Conservation (phyloP, 2,329 filamentous ascomycete species). For the Beauveria sp. region DNA sequence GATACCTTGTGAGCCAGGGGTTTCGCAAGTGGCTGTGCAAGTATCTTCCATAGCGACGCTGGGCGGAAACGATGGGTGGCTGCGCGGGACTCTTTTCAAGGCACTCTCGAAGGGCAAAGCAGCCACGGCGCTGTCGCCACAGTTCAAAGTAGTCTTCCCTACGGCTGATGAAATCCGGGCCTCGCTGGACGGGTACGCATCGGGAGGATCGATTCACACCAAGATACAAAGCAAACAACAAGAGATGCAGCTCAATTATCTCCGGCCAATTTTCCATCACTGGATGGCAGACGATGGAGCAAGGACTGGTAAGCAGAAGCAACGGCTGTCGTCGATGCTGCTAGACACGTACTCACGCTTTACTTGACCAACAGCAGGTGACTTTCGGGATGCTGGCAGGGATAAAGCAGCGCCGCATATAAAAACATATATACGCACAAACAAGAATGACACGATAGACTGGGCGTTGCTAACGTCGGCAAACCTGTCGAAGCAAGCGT, state of each 20-base stretch:
- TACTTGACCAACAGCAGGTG: not conserved
- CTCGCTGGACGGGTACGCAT: constrained; percentile 70
- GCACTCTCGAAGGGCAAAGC: constrained; percentile 26
- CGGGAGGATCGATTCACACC: constrained; percentile 74
- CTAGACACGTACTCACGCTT: not conserved
- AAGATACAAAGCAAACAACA: constrained; percentile 66
- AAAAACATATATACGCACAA: constrained; percentile 76
- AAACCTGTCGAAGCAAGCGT: constrained; percentile 85
- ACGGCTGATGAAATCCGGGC: constrained; percentile 69
- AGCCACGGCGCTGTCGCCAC: constrained; percentile 30
- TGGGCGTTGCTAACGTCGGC: constrained; percentile 88
- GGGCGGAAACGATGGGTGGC: constrained; percentile 63
- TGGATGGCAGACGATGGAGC: constrained; percentile 58
- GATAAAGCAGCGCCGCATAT: constrained; percentile 74
- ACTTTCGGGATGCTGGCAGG: constrained; percentile 46
- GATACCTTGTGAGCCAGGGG: constrained; percentile 38
- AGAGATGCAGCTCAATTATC: constrained; percentile 63
- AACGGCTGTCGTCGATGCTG: not conserved
- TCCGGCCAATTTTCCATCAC: constrained; percentile 63
- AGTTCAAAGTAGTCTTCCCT: constrained; percentile 71
- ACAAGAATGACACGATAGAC: constrained; percentile 49
- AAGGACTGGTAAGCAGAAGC: not conserved
- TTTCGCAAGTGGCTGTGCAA: constrained; percentile 51
- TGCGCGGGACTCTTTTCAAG: constrained; percentile 56
- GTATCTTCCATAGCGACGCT: constrained; percentile 79